These are phyloP conservation scores for Penicillium sp. DNA, from an alignment of 2,329 filamentous ascomycete genomes.

Conservation along the genomic window DNA sequence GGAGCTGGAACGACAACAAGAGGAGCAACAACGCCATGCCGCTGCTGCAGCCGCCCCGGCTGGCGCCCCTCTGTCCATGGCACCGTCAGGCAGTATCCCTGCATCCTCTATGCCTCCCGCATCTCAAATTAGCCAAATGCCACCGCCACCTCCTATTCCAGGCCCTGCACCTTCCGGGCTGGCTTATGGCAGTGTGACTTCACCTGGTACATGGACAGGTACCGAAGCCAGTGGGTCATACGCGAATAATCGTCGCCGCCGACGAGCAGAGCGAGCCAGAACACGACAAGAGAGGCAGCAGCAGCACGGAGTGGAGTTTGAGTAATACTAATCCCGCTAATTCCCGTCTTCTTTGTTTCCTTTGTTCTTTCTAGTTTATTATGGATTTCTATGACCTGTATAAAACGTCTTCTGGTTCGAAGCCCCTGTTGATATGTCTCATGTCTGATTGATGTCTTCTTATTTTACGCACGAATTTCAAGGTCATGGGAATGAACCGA, in stretches of 20 bases:
- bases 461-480: conserved; percentile 1
- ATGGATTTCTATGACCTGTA: conserved; percentile 17
- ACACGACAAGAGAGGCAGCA: conserved; percentile 47
- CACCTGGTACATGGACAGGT: conserved; percentile 45
- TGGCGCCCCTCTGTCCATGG: conserved; percentile 24
- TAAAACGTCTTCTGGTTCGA: conserved; percentile 11
- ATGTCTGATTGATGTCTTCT: conserved; percentile 11
- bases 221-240: conserved; percentile 53
- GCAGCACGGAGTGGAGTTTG: conserved; percentile 50
- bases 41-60: conserved; percentile 33
- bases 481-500: conserved; percentile 7
- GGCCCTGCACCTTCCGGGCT: conserved; percentile 40
- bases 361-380: conserved; percentile 1
- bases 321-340: conserved; percentile 28
- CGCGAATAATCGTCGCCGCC: conserved; percentile 53
- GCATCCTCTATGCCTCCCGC: conserved; percentile 23
- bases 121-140: conserved; percentile 28
- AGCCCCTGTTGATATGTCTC: conserved; percentile 15
- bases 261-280: conserved; percentile 54
- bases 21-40: conserved; percentile 38
- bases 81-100: conserved; percentile 27
- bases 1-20: conserved; percentile 48
- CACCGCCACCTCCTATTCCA: conserved; percentile 31
- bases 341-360: conserved; percentile 1
- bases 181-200: conserved; percentile 44